phyloP scores from a whole-genome alignment of 2,329 filamentous ascomycete species.

The Pestalotiopsis sp. region DNA sequence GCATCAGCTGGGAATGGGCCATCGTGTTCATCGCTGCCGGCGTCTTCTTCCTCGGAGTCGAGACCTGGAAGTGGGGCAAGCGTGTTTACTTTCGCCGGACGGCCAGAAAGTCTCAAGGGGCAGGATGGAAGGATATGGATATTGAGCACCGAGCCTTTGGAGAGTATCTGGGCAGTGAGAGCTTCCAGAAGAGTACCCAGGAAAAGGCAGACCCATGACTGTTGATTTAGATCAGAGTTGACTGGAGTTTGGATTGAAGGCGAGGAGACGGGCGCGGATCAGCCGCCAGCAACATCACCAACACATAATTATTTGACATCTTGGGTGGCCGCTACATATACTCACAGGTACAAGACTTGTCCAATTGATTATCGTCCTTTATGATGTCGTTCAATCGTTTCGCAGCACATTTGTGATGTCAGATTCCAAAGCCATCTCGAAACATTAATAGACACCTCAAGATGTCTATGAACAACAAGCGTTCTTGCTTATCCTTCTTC shows the following conservation, averaged over 20 bases:
- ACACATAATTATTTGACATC: too few relatives aligned
- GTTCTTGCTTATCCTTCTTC: too few relatives aligned
- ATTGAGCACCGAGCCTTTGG: not conserved
- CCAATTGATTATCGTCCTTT: too few relatives aligned
- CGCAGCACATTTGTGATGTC: too few relatives aligned
- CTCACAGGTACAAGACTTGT: too few relatives aligned
- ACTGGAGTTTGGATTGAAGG: not conserved
- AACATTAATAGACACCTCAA: too few relatives aligned
- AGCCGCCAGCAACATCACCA: too few relatives aligned
- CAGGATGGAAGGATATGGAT: not conserved
- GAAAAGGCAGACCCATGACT: not conserved
- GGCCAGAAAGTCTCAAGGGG: slow-evolving; percentile 17
- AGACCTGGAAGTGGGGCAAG: slow-evolving; percentile 63
- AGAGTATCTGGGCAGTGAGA: not conserved
- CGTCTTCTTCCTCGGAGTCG: slow-evolving; percentile 61
- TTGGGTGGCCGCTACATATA: too few relatives aligned
- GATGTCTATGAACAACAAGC: too few relatives aligned
- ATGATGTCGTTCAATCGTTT: too few relatives aligned
- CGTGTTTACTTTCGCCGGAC: slow-evolving; percentile 41
- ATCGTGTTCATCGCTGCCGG: slow-evolving; percentile 57
- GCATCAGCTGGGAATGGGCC: slow-evolving; percentile 66
- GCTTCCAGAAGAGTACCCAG: not conserved
- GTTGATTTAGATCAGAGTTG: not conserved
- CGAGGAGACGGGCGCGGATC: too few relatives aligned
- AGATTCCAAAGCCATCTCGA: too few relatives aligned